A percentile compares a stretch with the other conserved stretches of the same genome.
phyloP scores from a whole-genome alignment of 352 stramenopile species.

The Phytophthora capsici region DNA sequence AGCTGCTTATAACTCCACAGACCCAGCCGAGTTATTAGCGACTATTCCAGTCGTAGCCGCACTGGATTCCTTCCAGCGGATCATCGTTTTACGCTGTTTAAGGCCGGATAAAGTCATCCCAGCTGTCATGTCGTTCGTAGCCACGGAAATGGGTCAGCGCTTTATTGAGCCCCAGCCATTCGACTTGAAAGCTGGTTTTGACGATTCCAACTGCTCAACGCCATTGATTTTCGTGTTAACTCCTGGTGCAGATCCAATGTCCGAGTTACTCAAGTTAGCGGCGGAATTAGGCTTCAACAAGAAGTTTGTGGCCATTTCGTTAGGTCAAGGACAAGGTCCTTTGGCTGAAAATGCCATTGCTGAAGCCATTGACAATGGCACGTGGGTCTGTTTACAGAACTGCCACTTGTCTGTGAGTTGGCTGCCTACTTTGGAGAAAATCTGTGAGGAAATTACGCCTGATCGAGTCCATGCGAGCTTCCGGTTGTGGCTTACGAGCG shows the following conservation, averaged over 20 bases:
- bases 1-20: slow-evolving; percentile 83
- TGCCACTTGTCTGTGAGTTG: slow-evolving; percentile 95
- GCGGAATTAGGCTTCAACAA: slow-evolving; percentile 92
- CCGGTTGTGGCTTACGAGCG: slow-evolving; percentile 94
- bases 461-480: slow-evolving; percentile 93
- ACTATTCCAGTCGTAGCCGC: slow-evolving; percentile 54
- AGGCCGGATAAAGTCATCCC: slow-evolving; percentile 94
- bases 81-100: slow-evolving; percentile 92
- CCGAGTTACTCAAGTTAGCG: slow-evolving; percentile 93
- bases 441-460: slow-evolving; percentile 94
- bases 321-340: slow-evolving; percentile 94
- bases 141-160: slow-evolving; percentile 84
- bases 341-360: slow-evolving; percentile 93
- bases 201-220: slow-evolving; percentile 94
- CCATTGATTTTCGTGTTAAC: slow-evolving; percentile 96
- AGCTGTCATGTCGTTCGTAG: slow-evolving; percentile 92
- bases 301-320: slow-evolving; percentile 93
- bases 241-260: slow-evolving; percentile 95
- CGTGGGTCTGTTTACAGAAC: slow-evolving; percentile 97
- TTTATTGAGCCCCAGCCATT: slow-evolving; percentile 96
- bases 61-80: slow-evolving; percentile 89
- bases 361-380: slow-evolving; percentile 92
- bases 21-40: slow-evolving; percentile 76
- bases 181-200: slow-evolving; percentile 91
- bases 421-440: slow-evolving; percentile 94